These are phyloP conservation scores for Pterocarpus macrocarpus DNA, from an alignment of 306 rosid species.

Conservation along the genomic window DNA sequence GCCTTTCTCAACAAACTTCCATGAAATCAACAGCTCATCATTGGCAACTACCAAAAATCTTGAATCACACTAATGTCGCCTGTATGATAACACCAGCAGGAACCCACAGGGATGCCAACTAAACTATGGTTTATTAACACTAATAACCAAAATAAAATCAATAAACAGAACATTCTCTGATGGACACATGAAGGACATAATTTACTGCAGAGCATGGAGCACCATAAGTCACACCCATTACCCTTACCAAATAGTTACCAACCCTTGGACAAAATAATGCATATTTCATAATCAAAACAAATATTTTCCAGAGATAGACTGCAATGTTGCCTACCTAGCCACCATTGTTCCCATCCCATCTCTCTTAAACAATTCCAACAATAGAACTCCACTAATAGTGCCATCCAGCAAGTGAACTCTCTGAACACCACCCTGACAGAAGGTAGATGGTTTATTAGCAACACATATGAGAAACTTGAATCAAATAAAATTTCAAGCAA, in stretches of 20 bases:
- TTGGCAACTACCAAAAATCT: background rate
- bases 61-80: background rate
- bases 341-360: constrained; percentile 99
- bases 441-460: constrained; percentile 52
- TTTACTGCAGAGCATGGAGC: background rate
- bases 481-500: constrained; percentile 50
- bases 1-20: background rate
- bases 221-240: constrained; percentile 6
- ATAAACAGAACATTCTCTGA: background rate
- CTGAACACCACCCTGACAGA: constrained; percentile 94
- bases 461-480: constrained; percentile 43
- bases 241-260: constrained; percentile 28
- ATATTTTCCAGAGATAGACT: constrained; percentile 21
- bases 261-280: constrained; percentile 7
- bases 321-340: constrained; percentile 76
- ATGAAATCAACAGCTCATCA: background rate
- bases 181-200: background rate
- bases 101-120: constrained; percentile 15
- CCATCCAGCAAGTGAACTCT: constrained; percentile 98
- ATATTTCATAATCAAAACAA: constrained; percentile 11
- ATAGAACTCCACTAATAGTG: constrained; percentile 86
- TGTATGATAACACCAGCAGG: constrained; percentile 3
- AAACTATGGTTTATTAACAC: constrained; percentile 28
- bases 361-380: constrained; percentile 94
- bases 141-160: constrained; percentile 9